phyloP scores from a whole-genome alignment of 306 rosid genomes.

The Canavalia ensiformis region DNA sequence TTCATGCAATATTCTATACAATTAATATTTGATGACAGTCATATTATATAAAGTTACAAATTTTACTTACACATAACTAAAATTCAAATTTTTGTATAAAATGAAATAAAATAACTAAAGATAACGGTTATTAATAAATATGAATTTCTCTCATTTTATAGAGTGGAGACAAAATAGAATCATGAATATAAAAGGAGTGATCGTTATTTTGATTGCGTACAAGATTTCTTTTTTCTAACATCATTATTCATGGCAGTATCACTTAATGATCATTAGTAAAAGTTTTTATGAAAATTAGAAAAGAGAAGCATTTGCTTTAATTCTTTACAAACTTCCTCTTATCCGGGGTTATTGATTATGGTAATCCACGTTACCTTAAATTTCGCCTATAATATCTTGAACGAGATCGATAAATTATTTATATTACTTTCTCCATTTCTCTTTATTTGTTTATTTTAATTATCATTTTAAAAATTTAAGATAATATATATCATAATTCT shows the following conservation, averaged over 20 bases:
- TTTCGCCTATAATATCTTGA: background rate
- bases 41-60: too few relatives aligned
- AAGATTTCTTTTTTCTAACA: background rate
- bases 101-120: background rate
- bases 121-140: background rate
- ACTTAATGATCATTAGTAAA: too few relatives aligned
- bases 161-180: background rate
- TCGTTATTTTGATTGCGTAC: background rate
- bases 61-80: too few relatives aligned
- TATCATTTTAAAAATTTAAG: too few relatives aligned
- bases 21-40: too few relatives aligned
- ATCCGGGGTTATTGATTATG: background rate
- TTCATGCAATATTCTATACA: too few relatives aligned
- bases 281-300: too few relatives aligned
- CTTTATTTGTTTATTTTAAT: too few relatives aligned
- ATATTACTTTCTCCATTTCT: too few relatives aligned
- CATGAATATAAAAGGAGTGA: background rate
- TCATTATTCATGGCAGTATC: background rate
- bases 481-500: too few relatives aligned
- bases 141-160: background rate
- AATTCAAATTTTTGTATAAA: too few relatives aligned
- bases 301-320: background rate
- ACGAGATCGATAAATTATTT: too few relatives aligned
- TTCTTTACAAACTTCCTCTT: background rate
- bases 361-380: background rate